Base-by-base conservation (phyloP, 2,329 filamentous ascomycete species). In the Juglanconis juglandina region DNA sequence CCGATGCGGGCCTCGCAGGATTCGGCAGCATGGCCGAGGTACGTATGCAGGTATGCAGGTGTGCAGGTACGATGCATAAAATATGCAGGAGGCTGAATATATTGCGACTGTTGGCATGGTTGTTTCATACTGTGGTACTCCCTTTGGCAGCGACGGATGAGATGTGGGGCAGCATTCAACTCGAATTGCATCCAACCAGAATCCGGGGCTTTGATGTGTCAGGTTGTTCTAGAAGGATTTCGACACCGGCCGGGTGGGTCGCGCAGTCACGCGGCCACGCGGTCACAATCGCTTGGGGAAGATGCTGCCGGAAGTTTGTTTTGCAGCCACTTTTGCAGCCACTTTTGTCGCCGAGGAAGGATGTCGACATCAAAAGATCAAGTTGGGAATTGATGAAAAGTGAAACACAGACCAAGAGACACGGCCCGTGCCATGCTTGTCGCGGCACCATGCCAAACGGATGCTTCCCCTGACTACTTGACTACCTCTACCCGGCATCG, bases 201-300 rank as follows among this genome's bases (percentile, higher is more conserved):
- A 24, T 24, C 24, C 24, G 24, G 24, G 24, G 24, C 24, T 24
- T 24, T 32, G 42, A 13, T 56, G 53, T 58, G 24, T 54, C 54
- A 50, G 53, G 52, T 54, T 11, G 46, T 61, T 63, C 61, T 47
- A 63, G 61, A 63, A 63, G 61, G 50, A 47, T 60, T 60, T 50
- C 32, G 46, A 47, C 17, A 35, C 39, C 33, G n/a, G 32, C 9
- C 35, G 32, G 14, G 2, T 30, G 10, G 33, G 17, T 30, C n/a
- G 41, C n/a, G n/a, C 42, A 47, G 48, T 11, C 14, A 46, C 35
- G 24, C 24, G 24, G 24, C 2, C 24, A 42, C n/a, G n/a, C 42
- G 46, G 48, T 11, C 14, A 46, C 35, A 34, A 10, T 34, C 47
- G 39, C 32, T 47, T 51, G 34, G 11, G 41, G 17, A 32, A 24